Evolutionary conservation across 345 rosid genomes (phyloP).

Genomic region (Microcos paniculata): DNA sequence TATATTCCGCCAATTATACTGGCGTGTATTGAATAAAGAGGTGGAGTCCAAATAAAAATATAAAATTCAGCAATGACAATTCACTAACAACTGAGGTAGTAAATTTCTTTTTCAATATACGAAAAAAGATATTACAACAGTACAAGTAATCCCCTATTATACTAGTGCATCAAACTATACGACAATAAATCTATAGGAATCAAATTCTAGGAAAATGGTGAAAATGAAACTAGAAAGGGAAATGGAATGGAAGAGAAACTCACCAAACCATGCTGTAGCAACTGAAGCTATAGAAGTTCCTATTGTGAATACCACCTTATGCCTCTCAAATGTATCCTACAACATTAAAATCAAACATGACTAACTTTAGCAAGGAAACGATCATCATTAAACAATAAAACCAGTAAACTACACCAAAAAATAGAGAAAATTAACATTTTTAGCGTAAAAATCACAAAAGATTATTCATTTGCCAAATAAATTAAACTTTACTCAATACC

Average conservation of each 20-base stretch:
- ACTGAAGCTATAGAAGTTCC: constrained; percentile 94
- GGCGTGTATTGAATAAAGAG: neutral
- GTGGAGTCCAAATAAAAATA: neutral
- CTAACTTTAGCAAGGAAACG: neutral
- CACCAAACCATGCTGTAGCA: constrained; percentile 92
- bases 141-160: neutral
- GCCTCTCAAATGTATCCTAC: constrained; percentile 86
- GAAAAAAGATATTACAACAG: constrained; percentile 2
- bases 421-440: neutral
- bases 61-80: neutral
- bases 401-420: neutral
- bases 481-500: neutral
- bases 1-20: neutral
- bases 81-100: neutral
- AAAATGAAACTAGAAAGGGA: neutral
- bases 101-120: neutral
- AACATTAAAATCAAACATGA: constrained; percentile 12
- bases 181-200: neutral
- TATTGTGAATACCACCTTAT: constrained; percentile 78
- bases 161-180: neutral
- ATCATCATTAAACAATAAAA: constrained; percentile 9
- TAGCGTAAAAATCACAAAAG: neutral
- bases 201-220: neutral
- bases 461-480: neutral
- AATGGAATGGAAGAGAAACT: constrained; percentile 17